Conservation (phyloP, 805 yeast genomes). For the Wickerhamomyces bovis region DNA sequence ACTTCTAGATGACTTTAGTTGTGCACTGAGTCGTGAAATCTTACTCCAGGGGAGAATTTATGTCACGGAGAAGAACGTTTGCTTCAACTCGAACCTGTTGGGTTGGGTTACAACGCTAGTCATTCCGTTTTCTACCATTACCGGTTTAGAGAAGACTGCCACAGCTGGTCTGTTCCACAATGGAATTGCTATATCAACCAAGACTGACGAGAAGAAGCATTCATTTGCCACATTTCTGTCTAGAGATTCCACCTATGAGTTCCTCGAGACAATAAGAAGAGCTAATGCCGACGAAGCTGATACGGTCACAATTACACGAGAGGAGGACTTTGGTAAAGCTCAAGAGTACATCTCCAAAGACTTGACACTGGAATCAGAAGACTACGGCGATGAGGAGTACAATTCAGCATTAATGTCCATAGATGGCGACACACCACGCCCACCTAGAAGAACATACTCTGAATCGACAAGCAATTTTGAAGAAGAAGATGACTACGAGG, state of each 20-base stretch:
- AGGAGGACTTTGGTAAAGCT: not conserved
- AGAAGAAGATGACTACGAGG: constrained; percentile 26
- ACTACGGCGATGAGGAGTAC: constrained; percentile 18
- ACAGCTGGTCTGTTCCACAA: constrained; percentile 91
- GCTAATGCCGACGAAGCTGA: constrained; percentile 5
- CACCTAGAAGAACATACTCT: constrained; percentile 15
- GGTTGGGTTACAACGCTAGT: constrained; percentile 88
- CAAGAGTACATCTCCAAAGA: constrained; percentile 15
- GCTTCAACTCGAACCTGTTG: constrained; percentile 80
- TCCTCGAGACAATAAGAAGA: constrained; percentile 34
- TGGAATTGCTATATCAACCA: constrained; percentile 49
- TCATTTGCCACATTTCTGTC: constrained; percentile 84
- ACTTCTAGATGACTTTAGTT: constrained; percentile 78
- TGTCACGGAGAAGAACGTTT: constrained; percentile 67
- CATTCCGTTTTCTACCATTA: constrained; percentile 65
- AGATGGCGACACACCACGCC: constrained; percentile 30
- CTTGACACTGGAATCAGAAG: constrained; percentile 10
- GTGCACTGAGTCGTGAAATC: constrained; percentile 85
- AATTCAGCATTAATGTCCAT: constrained; percentile 39
- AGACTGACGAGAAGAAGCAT: constrained; percentile 43
- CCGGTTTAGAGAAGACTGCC: constrained; percentile 67
- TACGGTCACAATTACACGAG: not conserved
- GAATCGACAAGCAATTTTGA: constrained; percentile 17
- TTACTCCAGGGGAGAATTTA: constrained; percentile 83
- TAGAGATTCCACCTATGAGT: constrained; percentile 69